Evolutionary conservation across 1,284 basidiomycete genomes (phyloP), one percentile per base, ranked within the genome.

Genomic region (Taiwanofungus camphoratus): DNA sequence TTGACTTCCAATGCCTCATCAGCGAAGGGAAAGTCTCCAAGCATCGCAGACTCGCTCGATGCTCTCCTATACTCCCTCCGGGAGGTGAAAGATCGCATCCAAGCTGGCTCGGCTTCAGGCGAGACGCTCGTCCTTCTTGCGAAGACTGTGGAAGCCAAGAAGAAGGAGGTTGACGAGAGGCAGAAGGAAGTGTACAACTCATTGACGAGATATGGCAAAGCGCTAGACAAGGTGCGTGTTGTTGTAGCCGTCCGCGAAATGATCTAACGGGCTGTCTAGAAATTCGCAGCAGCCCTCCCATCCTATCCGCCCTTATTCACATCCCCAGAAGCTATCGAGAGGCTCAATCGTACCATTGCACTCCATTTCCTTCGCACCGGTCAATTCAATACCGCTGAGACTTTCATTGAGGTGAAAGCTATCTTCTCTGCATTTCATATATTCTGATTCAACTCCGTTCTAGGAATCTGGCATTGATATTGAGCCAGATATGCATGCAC

Each of bases 111-210:
- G 21, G 68, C 73, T 23, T 69, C 77, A 3, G 70, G 76, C 42
- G 73, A 73, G 5, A 73, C 76, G 27, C 68, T 86, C 18, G 64
- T 61, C 19, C 61, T 73, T 8, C 63, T 92, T 18, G 68, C 74
- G 18, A 76, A 76, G 57, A 69, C 70, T 2, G 70, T 89, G 2
- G 84, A 87, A 32, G 62, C 69, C 2, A 78, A 70, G 58, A 92
- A 87, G 78, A 91, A 84, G 62, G 88, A 91, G 44, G 71, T 92
- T 0, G 90, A 92, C 50, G 87, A 92, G 36, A 75, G 82, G 1
- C 81, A 93, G 69, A 95, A 93, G 64, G 90, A 91, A 53, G 76
- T 92, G 41, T 90, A 93, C 57, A 76, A 73, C 19, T 79, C 82
- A 1, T 66, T 94, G 5, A 77, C 80, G 15, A 79, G 78, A 52